Conservation (phyloP, 2,329 filamentous ascomycete genomes). For the Talaromyces sp. region DNA sequence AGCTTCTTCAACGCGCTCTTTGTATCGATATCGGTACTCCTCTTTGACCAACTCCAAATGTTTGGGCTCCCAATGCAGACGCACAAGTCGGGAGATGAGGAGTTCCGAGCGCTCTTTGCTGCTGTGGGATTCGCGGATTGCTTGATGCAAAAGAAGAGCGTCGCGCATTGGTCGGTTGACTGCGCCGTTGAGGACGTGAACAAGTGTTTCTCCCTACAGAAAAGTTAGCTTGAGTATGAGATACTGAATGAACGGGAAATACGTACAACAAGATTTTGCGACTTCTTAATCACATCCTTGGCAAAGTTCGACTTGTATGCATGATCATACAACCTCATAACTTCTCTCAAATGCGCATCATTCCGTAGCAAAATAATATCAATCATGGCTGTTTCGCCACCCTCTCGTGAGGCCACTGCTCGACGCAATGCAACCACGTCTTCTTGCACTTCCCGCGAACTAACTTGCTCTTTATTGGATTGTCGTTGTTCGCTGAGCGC, state of each 20-base stretch:
- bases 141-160: constrained; percentile 84
- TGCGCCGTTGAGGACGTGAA: constrained; percentile 91
- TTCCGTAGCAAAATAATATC: constrained; percentile 74
- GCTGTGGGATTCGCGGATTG: constrained; percentile 67
- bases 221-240: not conserved
- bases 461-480: constrained; percentile 67
- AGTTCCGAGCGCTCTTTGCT: constrained; percentile 75
- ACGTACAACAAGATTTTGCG: constrained; percentile 85
- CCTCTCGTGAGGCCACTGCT: constrained; percentile 64
- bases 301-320: constrained; percentile 77
- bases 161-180: constrained; percentile 95
- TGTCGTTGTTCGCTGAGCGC: constrained; percentile 78
- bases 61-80: constrained; percentile 84
- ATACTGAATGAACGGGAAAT: not conserved
- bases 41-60: constrained; percentile 76
- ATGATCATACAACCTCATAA: constrained; percentile 70
- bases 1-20: constrained; percentile 66
- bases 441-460: constrained; percentile 57
- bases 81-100: constrained; percentile 78
- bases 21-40: constrained; percentile 75
- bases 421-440: constrained; percentile 70
- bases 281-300: constrained; percentile 78
- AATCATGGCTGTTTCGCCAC: constrained; percentile 84
- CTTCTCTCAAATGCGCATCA: constrained; percentile 74
- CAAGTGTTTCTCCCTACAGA: constrained; percentile 79